Conservation (phyloP, 1,139 yeast genomes). For the Maudiozyma humilis region DNA sequence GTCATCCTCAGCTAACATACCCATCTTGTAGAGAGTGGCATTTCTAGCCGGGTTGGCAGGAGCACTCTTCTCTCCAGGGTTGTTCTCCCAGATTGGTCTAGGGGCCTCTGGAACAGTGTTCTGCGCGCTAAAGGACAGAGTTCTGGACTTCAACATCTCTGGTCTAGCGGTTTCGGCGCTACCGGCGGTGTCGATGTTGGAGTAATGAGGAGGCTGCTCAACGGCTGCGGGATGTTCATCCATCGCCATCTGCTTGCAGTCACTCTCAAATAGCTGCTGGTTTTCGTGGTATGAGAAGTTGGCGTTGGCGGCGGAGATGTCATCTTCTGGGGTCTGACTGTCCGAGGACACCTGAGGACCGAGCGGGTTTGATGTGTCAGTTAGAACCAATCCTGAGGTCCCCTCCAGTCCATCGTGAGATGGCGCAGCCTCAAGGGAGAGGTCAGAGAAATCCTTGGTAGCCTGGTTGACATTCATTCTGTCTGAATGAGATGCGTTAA, state of each 20-base stretch:
- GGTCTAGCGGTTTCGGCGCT: neutral
- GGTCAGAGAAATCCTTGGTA: slow-evolving; percentile 15
- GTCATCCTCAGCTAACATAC: slow-evolving; percentile 54
- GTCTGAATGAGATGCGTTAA: neutral
- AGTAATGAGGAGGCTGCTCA: slow-evolving; percentile 14
- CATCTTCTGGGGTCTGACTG: slow-evolving; percentile 8
- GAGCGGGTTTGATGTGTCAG: slow-evolving; percentile 3
- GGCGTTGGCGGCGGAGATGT: slow-evolving; percentile 13
- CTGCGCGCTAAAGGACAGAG: slow-evolving; percentile 26
- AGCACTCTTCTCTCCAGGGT: neutral
- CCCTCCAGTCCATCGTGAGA: slow-evolving; percentile 18
- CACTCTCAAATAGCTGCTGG: slow-evolving; percentile 26
- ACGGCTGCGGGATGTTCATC: slow-evolving; percentile 17
- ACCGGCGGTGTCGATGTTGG: slow-evolving; percentile 1
- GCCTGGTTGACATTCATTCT: slow-evolving; percentile 17
- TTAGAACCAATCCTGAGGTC: slow-evolving; percentile 13
- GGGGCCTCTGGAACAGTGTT: slow-evolving; percentile 26
- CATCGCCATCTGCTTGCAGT: slow-evolving; percentile 28
- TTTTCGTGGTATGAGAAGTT: slow-evolving; percentile 30
- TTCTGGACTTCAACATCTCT: slow-evolving; percentile 10
- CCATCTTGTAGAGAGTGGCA: slow-evolving; percentile 36
- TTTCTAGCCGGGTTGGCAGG: slow-evolving; percentile 12
- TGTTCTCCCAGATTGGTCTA: slow-evolving; percentile 9
- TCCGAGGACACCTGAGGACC: slow-evolving; percentile 3
- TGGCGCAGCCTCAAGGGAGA: slow-evolving; percentile 22